These are phyloP conservation scores for Agaricus blazei DNA, from an alignment of 768 basidiomycete species.

Conservation along the genomic window DNA sequence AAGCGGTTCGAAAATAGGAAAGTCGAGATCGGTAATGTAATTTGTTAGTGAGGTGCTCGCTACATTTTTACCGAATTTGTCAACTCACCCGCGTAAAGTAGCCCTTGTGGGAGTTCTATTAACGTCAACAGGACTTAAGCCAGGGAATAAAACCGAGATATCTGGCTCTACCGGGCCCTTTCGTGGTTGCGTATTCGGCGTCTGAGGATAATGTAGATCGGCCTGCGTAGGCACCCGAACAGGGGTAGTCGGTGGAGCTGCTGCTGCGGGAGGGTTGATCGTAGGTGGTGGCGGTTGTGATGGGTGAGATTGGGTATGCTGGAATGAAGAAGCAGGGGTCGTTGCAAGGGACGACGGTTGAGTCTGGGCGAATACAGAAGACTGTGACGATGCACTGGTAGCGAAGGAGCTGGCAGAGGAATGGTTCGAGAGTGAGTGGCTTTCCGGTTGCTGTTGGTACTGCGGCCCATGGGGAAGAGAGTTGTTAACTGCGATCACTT, in stretches of 20 bases:
- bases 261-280: neutral
- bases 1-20: neutral
- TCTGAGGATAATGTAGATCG: neutral
- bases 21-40: neutral
- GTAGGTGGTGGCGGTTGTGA: slow-evolving; percentile 1
- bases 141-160: neutral
- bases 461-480: slow-evolving; percentile 11
- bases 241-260: neutral
- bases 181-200: neutral
- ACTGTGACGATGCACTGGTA: slow-evolving; percentile 10
- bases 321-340: slow-evolving; percentile 4
- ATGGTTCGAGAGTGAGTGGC: slow-evolving; percentile 3
- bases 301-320: neutral
- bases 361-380: slow-evolving; percentile 3
- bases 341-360: slow-evolving; percentile 1
- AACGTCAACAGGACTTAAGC: neutral
- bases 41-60: neutral
- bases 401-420: slow-evolving; percentile 7
- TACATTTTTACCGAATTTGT: neutral
- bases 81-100: slow-evolving; percentile 29
- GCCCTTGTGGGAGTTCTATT: slow-evolving; percentile 16
- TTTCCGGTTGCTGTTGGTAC: neutral
- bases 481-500: slow-evolving; percentile 24
- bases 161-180: neutral
- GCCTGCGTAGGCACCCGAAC: neutral